A percentile compares a stretch with the other conserved stretches of the same genome.
phyloP scores from a whole-genome alignment of 2,329 filamentous ascomycete species.

The Stachybotrys echinatus region DNA sequence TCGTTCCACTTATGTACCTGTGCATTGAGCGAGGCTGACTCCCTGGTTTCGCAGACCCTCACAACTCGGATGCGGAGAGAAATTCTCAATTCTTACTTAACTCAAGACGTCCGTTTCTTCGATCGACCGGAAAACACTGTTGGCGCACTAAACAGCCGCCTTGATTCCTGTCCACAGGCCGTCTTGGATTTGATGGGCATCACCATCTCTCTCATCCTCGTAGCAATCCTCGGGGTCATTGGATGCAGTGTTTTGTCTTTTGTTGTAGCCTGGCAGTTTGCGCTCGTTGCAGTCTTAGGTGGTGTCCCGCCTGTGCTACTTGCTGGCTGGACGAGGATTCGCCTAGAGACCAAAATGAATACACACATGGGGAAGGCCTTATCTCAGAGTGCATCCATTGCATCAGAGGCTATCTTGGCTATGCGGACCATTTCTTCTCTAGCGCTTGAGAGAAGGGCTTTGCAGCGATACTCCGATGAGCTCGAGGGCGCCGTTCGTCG shows the following conservation, averaged over 20 bases:
- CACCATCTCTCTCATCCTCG: constrained; percentile 26
- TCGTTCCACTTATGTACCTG: neutral
- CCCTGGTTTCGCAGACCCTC: constrained; percentile 3
- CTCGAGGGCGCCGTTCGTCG: constrained; percentile 18
- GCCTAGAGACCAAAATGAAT: constrained; percentile 36
- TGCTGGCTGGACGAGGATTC: constrained; percentile 34
- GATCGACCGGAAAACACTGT: constrained; percentile 27
- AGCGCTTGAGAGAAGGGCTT: constrained; percentile 27
- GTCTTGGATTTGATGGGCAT: constrained; percentile 30
- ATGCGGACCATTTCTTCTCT: constrained; percentile 39
- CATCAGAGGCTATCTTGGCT: constrained; percentile 38
- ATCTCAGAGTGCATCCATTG: constrained; percentile 34
- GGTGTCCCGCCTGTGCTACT: constrained; percentile 18
- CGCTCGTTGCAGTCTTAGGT: constrained; percentile 36
- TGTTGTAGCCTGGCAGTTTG: constrained; percentile 38
- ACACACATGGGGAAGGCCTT: constrained; percentile 26
- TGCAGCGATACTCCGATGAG: constrained; percentile 24
- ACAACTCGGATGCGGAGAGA: constrained; percentile 22
- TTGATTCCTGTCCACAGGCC: constrained; percentile 24
- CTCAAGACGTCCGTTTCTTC: constrained; percentile 31
- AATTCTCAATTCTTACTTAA: constrained; percentile 17
- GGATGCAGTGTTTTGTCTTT: constrained; percentile 32
- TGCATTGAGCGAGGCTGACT: too few relatives aligned
- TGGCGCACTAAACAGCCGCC: constrained; percentile 21
- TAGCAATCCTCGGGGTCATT: constrained; percentile 25